Evolutionary conservation across 257 asterid genomes (phyloP).

Genomic region (Penstemon barbatus): DNA sequence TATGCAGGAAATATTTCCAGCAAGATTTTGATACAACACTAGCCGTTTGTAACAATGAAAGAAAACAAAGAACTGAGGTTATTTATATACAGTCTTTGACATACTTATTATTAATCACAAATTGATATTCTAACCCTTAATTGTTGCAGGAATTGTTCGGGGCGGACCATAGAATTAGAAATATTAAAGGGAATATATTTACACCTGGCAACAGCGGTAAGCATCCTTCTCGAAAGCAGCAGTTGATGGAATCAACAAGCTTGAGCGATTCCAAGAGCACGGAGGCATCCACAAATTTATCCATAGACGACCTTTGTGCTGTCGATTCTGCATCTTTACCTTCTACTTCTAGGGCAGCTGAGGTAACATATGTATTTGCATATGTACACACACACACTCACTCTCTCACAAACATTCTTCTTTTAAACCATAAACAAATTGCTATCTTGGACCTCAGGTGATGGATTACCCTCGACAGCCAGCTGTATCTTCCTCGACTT

Average conservation of each 20-base stretch:
- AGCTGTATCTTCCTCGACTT: conserved; percentile 64
- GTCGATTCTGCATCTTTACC: conserved; percentile 64
- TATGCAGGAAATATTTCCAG: conserved; percentile 73
- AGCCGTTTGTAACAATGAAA: conserved; percentile 82
- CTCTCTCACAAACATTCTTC: too few species aligned
- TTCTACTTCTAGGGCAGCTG: conserved; percentile 69
- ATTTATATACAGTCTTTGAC: conserved; percentile 3
- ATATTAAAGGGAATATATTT: conserved; percentile 51
- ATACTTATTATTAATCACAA: not conserved
- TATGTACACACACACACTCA: too few species aligned
- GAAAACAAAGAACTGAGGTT: conserved; percentile 87
- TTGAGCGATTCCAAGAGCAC: conserved; percentile 64
- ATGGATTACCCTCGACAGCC: conserved; percentile 60
- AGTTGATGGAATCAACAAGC: conserved; percentile 54
- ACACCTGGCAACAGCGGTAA: conserved; percentile 54
- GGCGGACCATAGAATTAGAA: conserved; percentile 67
- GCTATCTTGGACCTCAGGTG: conserved; percentile 35
- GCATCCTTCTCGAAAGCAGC: conserved; percentile 75
- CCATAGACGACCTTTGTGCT: conserved; percentile 52
- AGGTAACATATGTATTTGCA: conserved; percentile 43
- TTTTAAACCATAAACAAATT: conserved; percentile 2
- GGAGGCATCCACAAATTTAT: conserved; percentile 61
- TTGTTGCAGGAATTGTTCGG: conserved; percentile 57
- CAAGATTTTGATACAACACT: conserved; percentile 94
- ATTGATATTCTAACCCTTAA: conserved; percentile 16